Base-by-base conservation (phyloP, 176 grass and related monocot species). In the Luzula sylvatica region DNA sequence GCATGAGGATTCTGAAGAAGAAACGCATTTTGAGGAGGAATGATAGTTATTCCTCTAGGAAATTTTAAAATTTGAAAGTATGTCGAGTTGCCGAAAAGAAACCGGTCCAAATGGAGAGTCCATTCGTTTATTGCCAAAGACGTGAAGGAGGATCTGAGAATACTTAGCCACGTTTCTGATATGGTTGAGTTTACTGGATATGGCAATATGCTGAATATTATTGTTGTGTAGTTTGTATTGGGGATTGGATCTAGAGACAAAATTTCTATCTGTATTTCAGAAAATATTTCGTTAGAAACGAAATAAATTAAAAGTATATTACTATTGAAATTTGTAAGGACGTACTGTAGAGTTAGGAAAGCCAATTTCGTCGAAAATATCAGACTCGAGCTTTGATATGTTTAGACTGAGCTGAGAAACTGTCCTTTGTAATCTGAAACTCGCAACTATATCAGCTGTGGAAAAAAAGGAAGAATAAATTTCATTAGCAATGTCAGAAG, bases 351-450 rank as follows among this genome's bases (percentile, higher is more conserved):
- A 65, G 83, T 76, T 74, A 14, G 64, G 49, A 29, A 62, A 70
- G 67, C 79, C 85, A 43, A 89, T 83, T 71, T 89, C 85, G 68
- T 76, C 85, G 65, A 76, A 89, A 53, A 83, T 89, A 56, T 89
- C 85, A 69, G 73, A 75, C 53, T 83, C 75, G 29, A 89, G 85
- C 55, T 76, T 76, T 53, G 29, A 46, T 58, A 76, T 57, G 50
- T 89, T 89, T 56, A 52, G 61, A 70, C 9, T 65, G 48, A 83
- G 67, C 71, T 73, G 51, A 16, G 56, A 65, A 61, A 73, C 40
- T 52, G 59, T 46, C 53, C 68, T 83, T 61, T 79, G 79, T 35
- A 89, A 67, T 59, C 72, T 79, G 68, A 83, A 83, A 69, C 79
- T 83, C 42, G 85, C 79, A 50, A 83, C 52, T 62, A 89, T 71